A percentile compares a stretch with the other conserved stretches of the same genome.
phyloP scores from a whole-genome alignment of 495 filamentous ascomycete species.

The Aspergillus ellipticus region DNA sequence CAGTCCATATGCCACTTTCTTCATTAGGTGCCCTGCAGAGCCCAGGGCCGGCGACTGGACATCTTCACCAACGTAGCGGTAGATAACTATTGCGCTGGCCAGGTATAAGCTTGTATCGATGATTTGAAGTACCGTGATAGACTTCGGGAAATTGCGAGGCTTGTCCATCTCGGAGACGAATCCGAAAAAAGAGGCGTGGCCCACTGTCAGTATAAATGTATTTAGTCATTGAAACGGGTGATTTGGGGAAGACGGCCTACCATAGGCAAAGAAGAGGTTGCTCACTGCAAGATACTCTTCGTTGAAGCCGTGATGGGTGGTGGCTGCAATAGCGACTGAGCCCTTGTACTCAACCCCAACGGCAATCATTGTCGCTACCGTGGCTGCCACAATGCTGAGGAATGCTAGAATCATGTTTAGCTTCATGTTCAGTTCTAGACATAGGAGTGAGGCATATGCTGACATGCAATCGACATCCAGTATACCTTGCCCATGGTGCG shows the following conservation, averaged over 20 bases:
- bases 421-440: neutral
- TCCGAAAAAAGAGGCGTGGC: slow-evolving; percentile 66
- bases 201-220: slow-evolving; percentile 27
- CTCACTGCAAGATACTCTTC: slow-evolving; percentile 58
- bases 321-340: slow-evolving; percentile 21
- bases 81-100: slow-evolving; percentile 63
- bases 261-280: slow-evolving; percentile 71
- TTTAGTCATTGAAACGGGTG: neutral
- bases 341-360: slow-evolving; percentile 47
- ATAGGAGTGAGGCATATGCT: slow-evolving; percentile 5
- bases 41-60: slow-evolving; percentile 68
- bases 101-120: slow-evolving; percentile 65
- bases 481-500: slow-evolving; percentile 57
- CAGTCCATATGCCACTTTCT: slow-evolving; percentile 72
- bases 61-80: slow-evolving; percentile 61
- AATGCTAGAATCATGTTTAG: slow-evolving; percentile 18
- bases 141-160: slow-evolving; percentile 58
- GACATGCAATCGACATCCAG: slow-evolving; percentile 57
- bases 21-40: slow-evolving; percentile 56
- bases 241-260: slow-evolving; percentile 13
- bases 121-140: slow-evolving; percentile 56
- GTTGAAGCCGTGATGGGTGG: slow-evolving; percentile 28
- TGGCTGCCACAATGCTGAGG: slow-evolving; percentile 34
- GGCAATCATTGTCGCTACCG: slow-evolving; percentile 68
- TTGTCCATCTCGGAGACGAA: slow-evolving; percentile 74